Evolutionary conservation across 2,329 filamentous ascomycete species (phyloP).

Genomic region (Cytospora piceae): DNA sequence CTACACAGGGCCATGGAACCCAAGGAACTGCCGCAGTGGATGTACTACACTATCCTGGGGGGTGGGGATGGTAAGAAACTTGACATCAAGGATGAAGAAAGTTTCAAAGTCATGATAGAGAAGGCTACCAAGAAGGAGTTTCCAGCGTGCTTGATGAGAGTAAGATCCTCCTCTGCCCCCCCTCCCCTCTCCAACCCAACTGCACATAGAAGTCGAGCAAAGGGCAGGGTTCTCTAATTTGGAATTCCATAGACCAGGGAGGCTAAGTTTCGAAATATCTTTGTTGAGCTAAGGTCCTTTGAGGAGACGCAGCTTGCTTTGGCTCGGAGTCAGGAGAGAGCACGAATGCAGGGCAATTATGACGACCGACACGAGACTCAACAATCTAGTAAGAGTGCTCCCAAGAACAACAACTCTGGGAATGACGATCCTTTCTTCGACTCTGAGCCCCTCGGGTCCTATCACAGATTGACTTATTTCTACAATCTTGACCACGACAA

Average conservation of each 20-base stretch:
- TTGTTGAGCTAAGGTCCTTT: slow-evolving; percentile 5
- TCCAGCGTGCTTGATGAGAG: slow-evolving; percentile 2
- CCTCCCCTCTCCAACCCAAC: not conserved
- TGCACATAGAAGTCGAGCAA: too few relatives aligned
- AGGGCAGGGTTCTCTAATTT: not conserved
- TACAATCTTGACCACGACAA: not conserved
- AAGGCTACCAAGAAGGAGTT: not conserved
- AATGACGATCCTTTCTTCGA: not conserved
- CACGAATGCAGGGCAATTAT: too few relatives aligned
- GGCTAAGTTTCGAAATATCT: not conserved
- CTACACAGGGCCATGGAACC: slow-evolving; percentile 1
- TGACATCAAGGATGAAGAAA: slow-evolving; percentile 3
- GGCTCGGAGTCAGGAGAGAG: not conserved
- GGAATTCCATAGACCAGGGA: not conserved
- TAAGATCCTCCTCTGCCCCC: too few relatives aligned
- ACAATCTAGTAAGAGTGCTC: not conserved
- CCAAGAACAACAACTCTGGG: not conserved
- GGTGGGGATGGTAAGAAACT: not conserved
- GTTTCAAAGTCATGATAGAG: not conserved
- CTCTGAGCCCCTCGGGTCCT: not conserved
- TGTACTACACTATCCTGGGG: slow-evolving; percentile 11
- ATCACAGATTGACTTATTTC: not conserved
- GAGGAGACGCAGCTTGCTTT: not conserved
- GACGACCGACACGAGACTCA: not conserved
- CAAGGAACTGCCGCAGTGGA: slow-evolving; percentile 2